Base-by-base conservation (phyloP, 257 asterid species). In the Rehmannia glutinosa region DNA sequence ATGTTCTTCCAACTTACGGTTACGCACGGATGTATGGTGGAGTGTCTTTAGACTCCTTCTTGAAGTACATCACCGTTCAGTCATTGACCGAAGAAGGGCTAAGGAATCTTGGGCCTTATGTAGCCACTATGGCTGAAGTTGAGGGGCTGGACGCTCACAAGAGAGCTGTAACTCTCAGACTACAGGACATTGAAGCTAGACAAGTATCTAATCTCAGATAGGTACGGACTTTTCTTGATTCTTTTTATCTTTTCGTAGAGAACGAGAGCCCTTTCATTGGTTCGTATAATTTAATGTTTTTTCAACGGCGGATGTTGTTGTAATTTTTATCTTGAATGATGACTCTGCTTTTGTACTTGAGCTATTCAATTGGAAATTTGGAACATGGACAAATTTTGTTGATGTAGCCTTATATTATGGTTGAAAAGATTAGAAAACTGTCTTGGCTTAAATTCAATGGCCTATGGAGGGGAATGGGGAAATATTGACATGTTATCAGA, bases 71-170 rank as follows among this genome's bases (percentile, higher is more conserved):
- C 56, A 92, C 97, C 0, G 88, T 90, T 51, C 97, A 92, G 78
- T 86, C 96, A 23, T 75, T 92, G 80, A 92, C 98, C 5, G 91
- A 90, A 64, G 97, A 84, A 71, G 98, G 98, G 54, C 73, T 92
- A 25, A 86, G 45, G 82, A 91, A 84, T 41, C 95, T 93, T 0
- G 98, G 98, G 36, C 99, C 97, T 21, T 81, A 84, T 51, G 99
- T 93, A n/a, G 96, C 83, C 28, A 83, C 84, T 32, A 90, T 91
- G 99, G 97, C 99, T 49, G 91, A 83, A 74, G 81, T 88, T 4
- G 99, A 91, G 87, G 99, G 96, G 38, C 78, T 94, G 65, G 97
- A 94, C 38, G 99, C 99, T 21, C 99, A 94, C 82, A 94, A 85
- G 85, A 85, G 97, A 78, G 96, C 97, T 3, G 97, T 94, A 15